Percentiles rank a stretch among this genome's conserved stretches.
phyloP scores from a whole-genome alignment of 2,329 filamentous ascomycete genomes.

The Ascochyta rabiei region DNA sequence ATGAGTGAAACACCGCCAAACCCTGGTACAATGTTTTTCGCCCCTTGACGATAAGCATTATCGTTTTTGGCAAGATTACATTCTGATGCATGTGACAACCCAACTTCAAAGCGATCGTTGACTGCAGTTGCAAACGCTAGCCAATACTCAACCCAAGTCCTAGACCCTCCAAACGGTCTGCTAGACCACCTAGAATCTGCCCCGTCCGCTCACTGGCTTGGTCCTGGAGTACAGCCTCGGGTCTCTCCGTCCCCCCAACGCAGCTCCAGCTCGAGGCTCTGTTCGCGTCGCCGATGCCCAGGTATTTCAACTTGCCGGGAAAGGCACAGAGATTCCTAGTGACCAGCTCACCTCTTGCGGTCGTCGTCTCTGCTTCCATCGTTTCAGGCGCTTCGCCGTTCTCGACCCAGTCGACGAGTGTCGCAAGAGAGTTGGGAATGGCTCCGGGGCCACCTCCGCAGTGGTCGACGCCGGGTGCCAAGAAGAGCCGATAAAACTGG shows the following conservation, averaged over 20 bases:
- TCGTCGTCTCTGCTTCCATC: slow-evolving; percentile 26
- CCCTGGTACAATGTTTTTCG: slow-evolving; percentile 10
- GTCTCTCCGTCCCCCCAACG: slow-evolving; percentile 26
- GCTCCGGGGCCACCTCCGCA: slow-evolving; percentile 31
- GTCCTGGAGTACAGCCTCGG: slow-evolving; percentile 6
- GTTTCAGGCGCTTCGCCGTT: slow-evolving; percentile 29
- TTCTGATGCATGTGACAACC: neutral
- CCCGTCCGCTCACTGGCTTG: slow-evolving; percentile 16
- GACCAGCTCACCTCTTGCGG: slow-evolving; percentile 24
- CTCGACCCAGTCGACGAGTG: slow-evolving; percentile 41
- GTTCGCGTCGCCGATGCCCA: slow-evolving; percentile 23
- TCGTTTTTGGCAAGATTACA: neutral
- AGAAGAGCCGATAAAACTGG: slow-evolving; percentile 40
- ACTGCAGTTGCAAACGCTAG: too few relatives aligned
- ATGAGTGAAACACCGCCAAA: slow-evolving; percentile 12
- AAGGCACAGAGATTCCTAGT: slow-evolving; percentile 29
- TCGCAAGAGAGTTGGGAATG: slow-evolving; percentile 23
- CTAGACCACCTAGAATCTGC: slow-evolving; percentile 25
- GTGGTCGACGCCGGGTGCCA: slow-evolving; percentile 38
- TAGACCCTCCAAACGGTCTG: slow-evolving; percentile 26
- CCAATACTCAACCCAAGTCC: slow-evolving; percentile 27
- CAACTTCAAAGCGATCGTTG: neutral
- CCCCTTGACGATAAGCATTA: neutral
- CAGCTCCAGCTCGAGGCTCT: slow-evolving; percentile 33
- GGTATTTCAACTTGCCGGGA: slow-evolving; percentile 26